These are phyloP conservation scores for Colletotrichum shisoi DNA, from an alignment of 2,329 filamentous ascomycete species.

Conservation along the genomic window DNA sequence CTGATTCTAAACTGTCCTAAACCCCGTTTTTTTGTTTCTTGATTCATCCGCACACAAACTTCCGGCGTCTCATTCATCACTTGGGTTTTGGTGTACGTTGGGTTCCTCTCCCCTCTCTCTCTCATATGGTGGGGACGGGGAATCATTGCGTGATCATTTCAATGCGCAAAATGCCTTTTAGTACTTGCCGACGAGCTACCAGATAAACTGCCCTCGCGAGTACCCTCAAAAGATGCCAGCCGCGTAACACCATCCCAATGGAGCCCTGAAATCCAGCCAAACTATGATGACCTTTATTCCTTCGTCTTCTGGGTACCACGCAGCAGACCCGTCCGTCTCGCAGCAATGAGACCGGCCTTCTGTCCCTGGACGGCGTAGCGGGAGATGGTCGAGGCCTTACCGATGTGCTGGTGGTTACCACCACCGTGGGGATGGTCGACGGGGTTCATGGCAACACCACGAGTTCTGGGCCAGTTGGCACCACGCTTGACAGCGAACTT, in stretches of 20 bases:
- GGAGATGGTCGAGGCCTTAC: slow-evolving; percentile 99
- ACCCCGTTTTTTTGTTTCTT: slow-evolving; percentile 25
- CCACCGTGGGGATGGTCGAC: slow-evolving; percentile 98
- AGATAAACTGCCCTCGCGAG: slow-evolving; percentile 57
- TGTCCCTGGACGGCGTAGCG: slow-evolving; percentile 97
- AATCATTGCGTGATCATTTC: slow-evolving; percentile 44
- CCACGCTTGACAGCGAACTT: slow-evolving; percentile 99
- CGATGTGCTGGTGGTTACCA: slow-evolving; percentile 99
- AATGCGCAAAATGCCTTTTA: slow-evolving; percentile 59
- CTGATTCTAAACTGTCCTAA: slow-evolving; percentile 15
- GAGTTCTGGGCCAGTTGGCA: slow-evolving; percentile 98
- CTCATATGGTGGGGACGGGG: slow-evolving; percentile 14
- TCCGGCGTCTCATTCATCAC: slow-evolving; percentile 34
- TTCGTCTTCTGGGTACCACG: slow-evolving; percentile 99
- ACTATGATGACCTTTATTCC: slow-evolving; percentile 71
- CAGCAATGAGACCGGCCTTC: slow-evolving; percentile 99
- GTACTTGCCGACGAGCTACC: slow-evolving; percentile 60
- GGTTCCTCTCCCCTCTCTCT: slow-evolving; percentile 23
- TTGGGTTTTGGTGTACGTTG: slow-evolving; percentile 12
- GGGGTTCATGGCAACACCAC: slow-evolving; percentile 99
- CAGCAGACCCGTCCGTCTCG: slow-evolving; percentile 98
- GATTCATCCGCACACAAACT: slow-evolving; percentile 29
- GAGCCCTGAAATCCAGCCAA: slow-evolving; percentile 59
- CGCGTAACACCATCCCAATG: slow-evolving; percentile 72
- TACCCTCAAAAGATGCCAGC: slow-evolving; percentile 68